Conservation (phyloP, 2,329 filamentous ascomycete genomes). For the Calonectria pseudoreteaudii region DNA sequence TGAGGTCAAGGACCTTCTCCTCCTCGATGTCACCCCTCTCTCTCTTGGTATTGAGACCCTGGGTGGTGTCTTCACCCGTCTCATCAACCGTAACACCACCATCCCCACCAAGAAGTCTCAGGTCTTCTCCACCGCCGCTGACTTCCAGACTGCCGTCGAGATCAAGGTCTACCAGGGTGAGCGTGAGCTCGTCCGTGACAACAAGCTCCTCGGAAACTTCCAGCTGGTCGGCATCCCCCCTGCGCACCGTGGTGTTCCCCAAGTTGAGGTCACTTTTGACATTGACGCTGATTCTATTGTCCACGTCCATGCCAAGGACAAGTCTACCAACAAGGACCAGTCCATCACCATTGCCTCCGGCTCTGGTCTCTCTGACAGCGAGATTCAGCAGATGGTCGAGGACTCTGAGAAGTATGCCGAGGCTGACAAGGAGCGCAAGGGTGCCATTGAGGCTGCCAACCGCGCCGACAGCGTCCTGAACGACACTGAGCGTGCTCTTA, state of each 20-base stretch:
- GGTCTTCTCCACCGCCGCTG: conserved; percentile 95
- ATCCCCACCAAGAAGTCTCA: conserved; percentile 99
- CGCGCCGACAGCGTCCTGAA: conserved; percentile 95
- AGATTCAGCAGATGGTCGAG: conserved; percentile 98
- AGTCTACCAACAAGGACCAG: conserved; percentile 99
- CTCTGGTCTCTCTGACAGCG: conserved; percentile 92
- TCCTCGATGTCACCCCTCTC: conserved; percentile 94
- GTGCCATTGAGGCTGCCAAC: conserved; percentile 95
- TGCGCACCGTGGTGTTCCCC: conserved; percentile 94
- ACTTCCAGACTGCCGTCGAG: conserved; percentile 98
- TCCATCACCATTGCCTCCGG: conserved; percentile 99
- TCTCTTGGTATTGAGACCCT: conserved; percentile 99
- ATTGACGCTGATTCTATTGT: conserved; percentile 98
- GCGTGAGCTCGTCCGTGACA: conserved; percentile 98
- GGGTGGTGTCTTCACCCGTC: conserved; percentile 95
- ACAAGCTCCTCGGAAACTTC: conserved; percentile 99
- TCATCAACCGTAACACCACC: conserved; percentile 99
- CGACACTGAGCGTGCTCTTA: conserved; percentile 98
- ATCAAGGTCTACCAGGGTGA: conserved; percentile 99
- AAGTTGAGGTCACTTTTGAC: conserved; percentile 98
- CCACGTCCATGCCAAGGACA: conserved; percentile 98
- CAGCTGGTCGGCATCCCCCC: conserved; percentile 97
- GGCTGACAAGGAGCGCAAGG: conserved; percentile 96
- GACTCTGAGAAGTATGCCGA: conserved; percentile 98
- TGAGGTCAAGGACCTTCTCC: conserved; percentile 94